A percentile compares a stretch with the other conserved stretches of the same genome.
These are phyloP conservation scores for Trichoderma lentiforme DNA, from an alignment of 2,329 filamentous ascomycete genomes.

Conservation along the genomic window DNA sequence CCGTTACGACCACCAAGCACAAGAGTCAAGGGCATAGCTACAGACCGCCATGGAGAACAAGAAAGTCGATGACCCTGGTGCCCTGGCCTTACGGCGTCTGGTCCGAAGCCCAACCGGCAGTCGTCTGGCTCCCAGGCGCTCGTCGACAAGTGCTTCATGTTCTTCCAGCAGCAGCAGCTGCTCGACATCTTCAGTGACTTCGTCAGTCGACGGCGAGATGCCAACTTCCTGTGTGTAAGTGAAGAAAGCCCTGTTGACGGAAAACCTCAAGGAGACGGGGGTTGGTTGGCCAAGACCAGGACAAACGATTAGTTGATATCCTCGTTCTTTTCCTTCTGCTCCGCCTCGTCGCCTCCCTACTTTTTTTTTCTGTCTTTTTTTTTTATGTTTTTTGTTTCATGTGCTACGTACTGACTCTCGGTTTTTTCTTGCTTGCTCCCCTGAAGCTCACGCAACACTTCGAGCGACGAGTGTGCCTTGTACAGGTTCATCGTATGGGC, in stretches of 20 bases:
- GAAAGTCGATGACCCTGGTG: conserved; percentile 30
- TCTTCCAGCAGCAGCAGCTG: conserved; percentile 22
- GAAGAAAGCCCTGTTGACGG: neutral
- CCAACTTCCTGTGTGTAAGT: conserved; percentile 36
- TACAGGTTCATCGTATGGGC: conserved; percentile 57
- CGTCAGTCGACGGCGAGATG: conserved; percentile 25
- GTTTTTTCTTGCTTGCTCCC: neutral
- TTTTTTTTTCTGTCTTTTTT: neutral
- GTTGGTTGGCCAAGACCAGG: neutral
- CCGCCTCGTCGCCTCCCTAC: neutral
- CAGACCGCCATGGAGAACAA: conserved; percentile 31
- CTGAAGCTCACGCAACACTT: conserved; percentile 40
- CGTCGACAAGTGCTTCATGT: conserved; percentile 27
- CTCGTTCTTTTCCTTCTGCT: neutral
- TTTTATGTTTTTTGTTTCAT: neutral
- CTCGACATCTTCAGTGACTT: conserved; percentile 25
- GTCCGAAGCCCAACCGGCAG: conserved; percentile 31
- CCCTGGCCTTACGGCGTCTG: conserved; percentile 34
- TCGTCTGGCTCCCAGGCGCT: conserved; percentile 32
- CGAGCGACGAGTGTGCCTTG: conserved; percentile 48
- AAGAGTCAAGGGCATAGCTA: conserved; percentile 9
- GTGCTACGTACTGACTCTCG: neutral
- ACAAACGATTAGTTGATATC: neutral
- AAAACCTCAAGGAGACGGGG: neutral
- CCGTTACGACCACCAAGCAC: conserved; percentile 4